Evolutionary conservation across 106 monocot species (phyloP), one percentile per base, ranked within the genome.

Genomic region (Cymbidium sinense): DNA sequence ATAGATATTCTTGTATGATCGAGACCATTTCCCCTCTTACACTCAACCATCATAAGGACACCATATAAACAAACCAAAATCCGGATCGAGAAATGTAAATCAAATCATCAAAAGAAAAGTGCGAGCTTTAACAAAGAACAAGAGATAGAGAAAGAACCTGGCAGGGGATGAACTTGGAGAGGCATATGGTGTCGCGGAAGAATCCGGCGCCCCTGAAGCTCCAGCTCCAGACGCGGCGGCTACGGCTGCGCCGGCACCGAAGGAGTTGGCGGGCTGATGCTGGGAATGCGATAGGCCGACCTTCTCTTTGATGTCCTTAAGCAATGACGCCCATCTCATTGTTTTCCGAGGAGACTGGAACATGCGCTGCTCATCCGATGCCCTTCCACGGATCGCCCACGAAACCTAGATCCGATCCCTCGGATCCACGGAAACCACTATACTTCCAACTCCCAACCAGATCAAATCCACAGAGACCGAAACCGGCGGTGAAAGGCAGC

Each of bases 281-380:
- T 62, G 74, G 4, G 54, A 70, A 21, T 41, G 78, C 5, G 91
- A 74, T 51, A 96, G 43, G 0, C 96, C 96, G 77, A 96, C 91
- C 87, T 89, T 96, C 77, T 91, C 96, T 51, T 83, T 96, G 75
- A 96, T 80, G 79, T 93, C 93, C 91, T 96, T 93, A 71, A 96
- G 87, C 86, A 96, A 87, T 79, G 93, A 84, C 51, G 95, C 81
- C 95, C 95, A 95, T 95, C 87, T 95, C 92, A 89, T 95, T 74
- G 84, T 85, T 91, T 81, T 87, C 77, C 84, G 54, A 74, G 82
- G 78, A 50, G 87, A 84, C 61, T 81, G 83, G 76, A 89, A 86
- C 87, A 88, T 91, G 71, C 21, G 77, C 36, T 78, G 74, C 74
- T 79, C 78, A 77, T 82, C 84, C 77, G 77, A 75, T 34, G 29